A percentile compares a stretch with the other conserved stretches of the same genome.
Evolutionary conservation across 352 stramenopile species (phyloP).

Genomic region (Discostella stelligera): DNA sequence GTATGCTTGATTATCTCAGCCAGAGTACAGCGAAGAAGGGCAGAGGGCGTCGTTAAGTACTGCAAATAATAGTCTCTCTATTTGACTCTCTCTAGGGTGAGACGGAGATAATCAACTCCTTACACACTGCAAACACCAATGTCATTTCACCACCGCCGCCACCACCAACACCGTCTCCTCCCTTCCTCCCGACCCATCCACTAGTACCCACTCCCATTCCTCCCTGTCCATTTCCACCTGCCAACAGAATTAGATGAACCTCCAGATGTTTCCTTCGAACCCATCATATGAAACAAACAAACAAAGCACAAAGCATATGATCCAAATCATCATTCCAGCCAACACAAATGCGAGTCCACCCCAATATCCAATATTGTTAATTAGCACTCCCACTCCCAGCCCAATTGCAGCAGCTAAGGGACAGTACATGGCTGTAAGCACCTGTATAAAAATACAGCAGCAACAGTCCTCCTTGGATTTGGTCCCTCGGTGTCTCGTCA

Average conservation of each 20-base stretch:
- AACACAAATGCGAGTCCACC: not conserved
- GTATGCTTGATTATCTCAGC: slow-evolving; percentile 33
- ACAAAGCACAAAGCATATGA: not conserved
- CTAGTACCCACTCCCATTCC: not conserved
- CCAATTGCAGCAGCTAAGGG: not conserved
- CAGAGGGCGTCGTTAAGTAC: slow-evolving; percentile 26
- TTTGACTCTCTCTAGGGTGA: not conserved
- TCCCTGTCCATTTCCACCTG: not conserved
- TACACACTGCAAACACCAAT: too few relatives aligned
- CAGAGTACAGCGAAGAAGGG: slow-evolving; percentile 39
- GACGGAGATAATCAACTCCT: not conserved
- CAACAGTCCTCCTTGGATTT: not conserved
- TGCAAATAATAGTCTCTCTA: not conserved
- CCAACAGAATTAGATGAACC: not conserved
- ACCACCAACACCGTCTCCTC: not conserved
- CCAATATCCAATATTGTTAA: not conserved
- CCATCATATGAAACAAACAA: not conserved
- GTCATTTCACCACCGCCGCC: not conserved
- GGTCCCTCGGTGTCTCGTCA: not conserved
- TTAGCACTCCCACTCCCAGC: not conserved
- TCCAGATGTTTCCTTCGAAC: too few relatives aligned
- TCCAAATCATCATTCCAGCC: not conserved
- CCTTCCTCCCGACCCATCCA: not conserved
- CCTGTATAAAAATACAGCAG: not conserved
- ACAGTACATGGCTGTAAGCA: not conserved